A percentile compares a stretch with the other conserved stretches of the same genome.
Conservation (phyloP, 2,329 filamentous ascomycete species). For the Colletotrichum destructivum region DNA sequence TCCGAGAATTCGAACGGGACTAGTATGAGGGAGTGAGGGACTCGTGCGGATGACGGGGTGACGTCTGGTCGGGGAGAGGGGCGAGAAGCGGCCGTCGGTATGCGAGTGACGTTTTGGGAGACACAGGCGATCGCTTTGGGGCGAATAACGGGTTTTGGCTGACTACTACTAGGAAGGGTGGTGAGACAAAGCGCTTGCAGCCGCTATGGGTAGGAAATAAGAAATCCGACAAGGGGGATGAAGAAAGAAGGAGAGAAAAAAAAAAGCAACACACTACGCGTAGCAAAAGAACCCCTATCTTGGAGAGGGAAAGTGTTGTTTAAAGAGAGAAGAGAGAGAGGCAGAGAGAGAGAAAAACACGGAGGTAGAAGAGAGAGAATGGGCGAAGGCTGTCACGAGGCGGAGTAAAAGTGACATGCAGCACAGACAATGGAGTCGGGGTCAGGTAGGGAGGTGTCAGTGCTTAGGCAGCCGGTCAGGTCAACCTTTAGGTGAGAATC, state of each 20-base stretch:
- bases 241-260: constrained; percentile 8
- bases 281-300: background rate
- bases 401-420: constrained; percentile 37
- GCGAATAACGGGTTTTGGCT: constrained; percentile 15
- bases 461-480: constrained; percentile 2
- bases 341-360: constrained; percentile 1
- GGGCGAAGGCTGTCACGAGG: constrained; percentile 37
- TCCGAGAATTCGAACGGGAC: constrained; percentile 18
- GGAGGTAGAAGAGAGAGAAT: background rate
- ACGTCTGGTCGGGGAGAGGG: constrained; percentile 31
- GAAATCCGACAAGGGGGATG: background rate
- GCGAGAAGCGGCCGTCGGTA: constrained; percentile 29
- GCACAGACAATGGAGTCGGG: constrained; percentile 27
- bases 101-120: constrained; percentile 39
- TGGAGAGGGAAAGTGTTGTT: constrained; percentile 2
- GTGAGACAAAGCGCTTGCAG: constrained; percentile 22
- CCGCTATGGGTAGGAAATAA: background rate
- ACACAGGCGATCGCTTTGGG: constrained; percentile 8
- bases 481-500: background rate
- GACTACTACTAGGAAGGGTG: background rate
- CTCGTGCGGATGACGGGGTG: constrained; percentile 29
- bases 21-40: constrained; percentile 22
- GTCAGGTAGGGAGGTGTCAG: background rate
- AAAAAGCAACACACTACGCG: constrained; percentile 9
- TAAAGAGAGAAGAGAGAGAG: constrained; percentile 1